phyloP scores from a whole-genome alignment of 1,139 yeast species.

The Hansenula lynferdii region DNA sequence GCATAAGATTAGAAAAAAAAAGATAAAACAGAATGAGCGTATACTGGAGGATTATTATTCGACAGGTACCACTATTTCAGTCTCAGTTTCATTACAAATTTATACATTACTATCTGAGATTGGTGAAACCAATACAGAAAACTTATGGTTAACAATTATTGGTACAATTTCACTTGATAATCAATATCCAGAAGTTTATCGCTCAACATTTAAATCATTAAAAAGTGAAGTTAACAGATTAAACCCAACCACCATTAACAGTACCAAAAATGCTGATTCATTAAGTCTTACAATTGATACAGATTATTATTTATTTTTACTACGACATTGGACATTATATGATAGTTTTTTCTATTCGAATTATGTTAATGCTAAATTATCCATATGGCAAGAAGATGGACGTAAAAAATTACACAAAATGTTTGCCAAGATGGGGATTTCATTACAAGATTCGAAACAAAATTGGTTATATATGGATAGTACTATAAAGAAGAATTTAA shows the following conservation, averaged over 20 bases:
- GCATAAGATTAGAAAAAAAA: conserved; percentile 29
- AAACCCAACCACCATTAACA: conserved; percentile 30
- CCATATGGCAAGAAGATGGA: conserved; percentile 91
- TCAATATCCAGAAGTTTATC: conserved; percentile 73
- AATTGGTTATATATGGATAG: conserved; percentile 91
- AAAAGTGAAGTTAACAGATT: conserved; percentile 82
- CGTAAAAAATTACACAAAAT: conserved; percentile 79
- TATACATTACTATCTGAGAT: conserved; percentile 76
- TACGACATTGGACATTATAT: conserved; percentile 92
- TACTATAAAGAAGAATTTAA: conserved; percentile 67
- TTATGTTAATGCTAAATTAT: conserved; percentile 81
- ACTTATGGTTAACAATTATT: conserved; percentile 82
- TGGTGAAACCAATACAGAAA: conserved; percentile 69
- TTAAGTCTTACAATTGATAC: conserved; percentile 63
- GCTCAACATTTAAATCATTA: conserved; percentile 64
- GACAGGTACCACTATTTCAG: conserved; percentile 74
- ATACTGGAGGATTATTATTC: conserved; percentile 65
- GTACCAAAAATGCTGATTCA: conserved; percentile 58
- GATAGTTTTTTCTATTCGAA: conserved; percentile 88
- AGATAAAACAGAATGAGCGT: conserved; percentile 43
- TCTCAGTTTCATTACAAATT: conserved; percentile 74
- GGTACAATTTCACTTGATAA: conserved; percentile 84
- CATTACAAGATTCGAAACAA: conserved; percentile 83
- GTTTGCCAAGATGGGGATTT: conserved; percentile 96
- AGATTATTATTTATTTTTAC: conserved; percentile 80